Evolutionary conservation across 1,284 basidiomycete genomes (phyloP).

Genomic region (Moesziomyces sp.): DNA sequence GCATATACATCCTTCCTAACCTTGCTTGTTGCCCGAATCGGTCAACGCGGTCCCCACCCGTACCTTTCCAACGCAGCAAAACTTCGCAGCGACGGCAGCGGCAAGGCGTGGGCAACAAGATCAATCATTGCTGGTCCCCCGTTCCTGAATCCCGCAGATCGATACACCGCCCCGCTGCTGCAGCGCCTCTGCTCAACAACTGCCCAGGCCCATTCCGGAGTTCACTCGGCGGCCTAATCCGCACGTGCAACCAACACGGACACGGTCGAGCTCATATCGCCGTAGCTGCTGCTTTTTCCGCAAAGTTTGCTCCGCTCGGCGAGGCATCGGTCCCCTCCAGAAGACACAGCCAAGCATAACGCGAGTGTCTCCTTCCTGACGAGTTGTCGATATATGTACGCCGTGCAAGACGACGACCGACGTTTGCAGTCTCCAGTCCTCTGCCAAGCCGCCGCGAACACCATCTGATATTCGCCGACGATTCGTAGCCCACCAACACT

Average conservation of each 20-base stretch:
- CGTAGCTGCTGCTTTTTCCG: conserved; percentile 7
- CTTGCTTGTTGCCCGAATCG: conserved; percentile 36
- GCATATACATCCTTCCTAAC: conserved; percentile 41
- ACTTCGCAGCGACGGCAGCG: conserved; percentile 29
- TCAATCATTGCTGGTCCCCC: conserved; percentile 1
- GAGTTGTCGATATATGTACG: conserved; percentile 9
- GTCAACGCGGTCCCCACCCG: conserved; percentile 35
- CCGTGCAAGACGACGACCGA: conserved; percentile 1
- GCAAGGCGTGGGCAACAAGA: conserved; percentile 12
- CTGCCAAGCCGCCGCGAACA: background rate
- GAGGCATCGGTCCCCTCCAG: conserved; percentile 15
- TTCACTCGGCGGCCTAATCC: conserved; percentile 2
- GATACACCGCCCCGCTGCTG: conserved; percentile 17
- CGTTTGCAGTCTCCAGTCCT: conserved; percentile 5
- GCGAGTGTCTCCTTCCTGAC: background rate
- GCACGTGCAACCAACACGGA: conserved; percentile 11
- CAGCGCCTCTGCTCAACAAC: background rate
- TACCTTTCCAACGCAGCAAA: conserved; percentile 9
- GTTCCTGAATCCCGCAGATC: conserved; percentile 15
- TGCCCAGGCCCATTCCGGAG: conserved; percentile 16
- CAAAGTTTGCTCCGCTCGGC: conserved; percentile 8
- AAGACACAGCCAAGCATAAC: no score
- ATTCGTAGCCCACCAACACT: no score
- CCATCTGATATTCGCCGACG: background rate
- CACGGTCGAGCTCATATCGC: conserved; percentile 17